Percentiles rank a stretch among this genome's conserved stretches.
These are phyloP conservation scores for Ormosia emarginata DNA, from an alignment of 306 rosid species.

Conservation along the genomic window DNA sequence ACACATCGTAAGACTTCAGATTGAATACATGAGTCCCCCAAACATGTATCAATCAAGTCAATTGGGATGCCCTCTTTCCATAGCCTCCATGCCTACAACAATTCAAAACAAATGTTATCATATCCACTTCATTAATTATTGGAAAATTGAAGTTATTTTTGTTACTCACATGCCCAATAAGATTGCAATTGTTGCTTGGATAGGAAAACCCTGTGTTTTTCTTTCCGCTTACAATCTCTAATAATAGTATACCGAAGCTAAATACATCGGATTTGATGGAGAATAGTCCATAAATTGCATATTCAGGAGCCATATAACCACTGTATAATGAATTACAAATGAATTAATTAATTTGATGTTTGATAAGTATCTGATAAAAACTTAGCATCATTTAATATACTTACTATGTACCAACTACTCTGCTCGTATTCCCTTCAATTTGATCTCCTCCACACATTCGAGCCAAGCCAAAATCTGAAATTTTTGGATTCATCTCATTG, in stretches of 20 bases:
- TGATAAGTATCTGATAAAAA: too few species aligned
- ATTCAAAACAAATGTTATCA: neutral
- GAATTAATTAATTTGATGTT: neutral
- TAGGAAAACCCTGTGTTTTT: neutral
- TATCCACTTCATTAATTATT: too few species aligned
- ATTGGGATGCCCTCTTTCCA: neutral
- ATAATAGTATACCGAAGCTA: neutral
- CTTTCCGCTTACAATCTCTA: neutral
- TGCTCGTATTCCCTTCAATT: neutral
- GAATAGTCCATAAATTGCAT: neutral
- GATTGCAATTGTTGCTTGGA: neutral
- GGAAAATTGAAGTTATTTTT: neutral
- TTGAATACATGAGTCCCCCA: neutral
- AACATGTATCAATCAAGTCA: neutral
- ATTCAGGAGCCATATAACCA: constrained; percentile 12
- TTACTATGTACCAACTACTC: constrained; percentile 5
- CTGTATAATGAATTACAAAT: neutral
- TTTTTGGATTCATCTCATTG: constrained; percentile 5
- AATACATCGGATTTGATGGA: neutral
- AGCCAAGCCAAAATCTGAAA: constrained; percentile 17
- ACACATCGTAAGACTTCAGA: neutral
- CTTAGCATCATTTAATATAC: neutral
- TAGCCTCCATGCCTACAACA: neutral
- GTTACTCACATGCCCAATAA: neutral
- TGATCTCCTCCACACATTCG: constrained; percentile 8